These are phyloP conservation scores for Irpex lacteus DNA, from an alignment of 1,284 basidiomycete species.

Conservation along the genomic window DNA sequence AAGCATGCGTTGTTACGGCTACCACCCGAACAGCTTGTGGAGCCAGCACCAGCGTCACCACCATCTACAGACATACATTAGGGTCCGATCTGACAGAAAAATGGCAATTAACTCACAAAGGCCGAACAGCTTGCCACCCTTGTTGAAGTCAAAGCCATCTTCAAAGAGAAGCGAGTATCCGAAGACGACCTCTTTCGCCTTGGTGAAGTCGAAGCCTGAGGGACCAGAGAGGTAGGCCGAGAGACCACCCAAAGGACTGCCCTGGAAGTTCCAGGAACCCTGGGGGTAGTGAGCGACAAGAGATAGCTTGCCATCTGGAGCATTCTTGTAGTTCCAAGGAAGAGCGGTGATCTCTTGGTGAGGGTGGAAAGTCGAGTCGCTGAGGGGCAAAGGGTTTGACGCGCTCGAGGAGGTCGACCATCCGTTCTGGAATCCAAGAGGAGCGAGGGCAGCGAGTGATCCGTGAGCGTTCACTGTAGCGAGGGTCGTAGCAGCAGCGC, in stretches of 20 bases:
- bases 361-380: conserved; percentile 43
- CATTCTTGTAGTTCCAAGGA: conserved; percentile 38
- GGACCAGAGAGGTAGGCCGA: conserved; percentile 58
- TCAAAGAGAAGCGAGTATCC: conserved; percentile 63
- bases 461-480: not conserved
- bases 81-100: not conserved
- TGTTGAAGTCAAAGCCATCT: conserved; percentile 40
- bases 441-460: conserved; percentile 5
- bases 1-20: conserved; percentile 45
- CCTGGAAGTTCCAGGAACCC: conserved; percentile 54
- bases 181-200: conserved; percentile 49
- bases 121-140: conserved; percentile 32
- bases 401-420: conserved; percentile 13
- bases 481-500: not conserved
- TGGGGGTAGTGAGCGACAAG: conserved; percentile 58
- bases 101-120: conserved; percentile 24
- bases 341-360: conserved; percentile 34
- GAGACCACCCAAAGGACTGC: conserved; percentile 52
- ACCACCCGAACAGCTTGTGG: conserved; percentile 52
- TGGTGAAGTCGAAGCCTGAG: conserved; percentile 40
- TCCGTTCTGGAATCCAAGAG: not conserved
- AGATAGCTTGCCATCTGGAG: conserved; percentile 45
- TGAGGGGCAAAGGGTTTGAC: conserved; percentile 28
- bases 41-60: conserved; percentile 41
- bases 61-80: conserved; percentile 25